Percentiles rank a stretch among this genome's conserved stretches.
Conservation (phyloP, 2,329 filamentous ascomycete genomes). For the Epichloe aotearoae region DNA sequence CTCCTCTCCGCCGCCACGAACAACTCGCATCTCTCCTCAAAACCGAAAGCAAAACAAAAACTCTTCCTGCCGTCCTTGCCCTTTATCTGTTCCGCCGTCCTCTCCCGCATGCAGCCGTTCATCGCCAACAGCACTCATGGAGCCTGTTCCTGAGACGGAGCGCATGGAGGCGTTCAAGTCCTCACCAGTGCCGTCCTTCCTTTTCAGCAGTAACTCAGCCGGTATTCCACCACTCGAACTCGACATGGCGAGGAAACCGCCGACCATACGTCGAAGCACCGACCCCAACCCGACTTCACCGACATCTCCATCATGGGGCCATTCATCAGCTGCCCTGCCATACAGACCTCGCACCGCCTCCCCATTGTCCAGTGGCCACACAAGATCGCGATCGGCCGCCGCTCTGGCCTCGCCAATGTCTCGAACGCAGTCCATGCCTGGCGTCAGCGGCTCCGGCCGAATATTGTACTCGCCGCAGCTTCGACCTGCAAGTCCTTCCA, state of each 20-base stretch:
- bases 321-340: conserved; percentile 29
- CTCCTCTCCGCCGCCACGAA: not conserved
- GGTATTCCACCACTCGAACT: conserved; percentile 26
- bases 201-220: conserved; percentile 27
- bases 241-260: conserved; percentile 36
- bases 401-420: conserved; percentile 44
- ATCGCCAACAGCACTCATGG: conserved; percentile 30
- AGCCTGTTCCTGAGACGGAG: conserved; percentile 55
- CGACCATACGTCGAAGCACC: conserved; percentile 42
- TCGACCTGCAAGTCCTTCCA: conserved; percentile 37
- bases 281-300: conserved; percentile 43
- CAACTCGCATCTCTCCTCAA: no score
- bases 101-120: not conserved
- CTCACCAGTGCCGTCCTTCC: conserved; percentile 37
- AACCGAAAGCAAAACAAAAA: not conserved
- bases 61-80: not conserved
- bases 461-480: conserved; percentile 40
- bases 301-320: conserved; percentile 34
- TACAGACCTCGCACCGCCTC: conserved; percentile 51
- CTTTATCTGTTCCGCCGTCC: not conserved
- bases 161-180: conserved; percentile 53
- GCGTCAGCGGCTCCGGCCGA: conserved; percentile 46
- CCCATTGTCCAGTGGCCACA: conserved; percentile 43
- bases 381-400: conserved; percentile 44
- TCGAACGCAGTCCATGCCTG: conserved; percentile 51